Evolutionary conservation across 495 filamentous ascomycete genomes (phyloP).

Genomic region (Xylaria acuta): DNA sequence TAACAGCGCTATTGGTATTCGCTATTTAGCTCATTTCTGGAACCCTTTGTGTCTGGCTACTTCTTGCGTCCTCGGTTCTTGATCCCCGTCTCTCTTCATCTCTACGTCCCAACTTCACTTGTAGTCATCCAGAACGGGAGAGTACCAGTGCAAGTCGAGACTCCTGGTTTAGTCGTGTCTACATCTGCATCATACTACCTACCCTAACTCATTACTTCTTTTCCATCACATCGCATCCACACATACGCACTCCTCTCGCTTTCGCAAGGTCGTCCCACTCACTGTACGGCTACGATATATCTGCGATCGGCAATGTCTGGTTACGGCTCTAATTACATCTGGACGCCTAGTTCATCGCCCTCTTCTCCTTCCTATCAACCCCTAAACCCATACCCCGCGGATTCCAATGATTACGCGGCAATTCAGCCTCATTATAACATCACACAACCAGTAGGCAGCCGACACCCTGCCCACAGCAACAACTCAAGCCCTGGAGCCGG

Average conservation of each 20-base stretch:
- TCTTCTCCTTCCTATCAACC: not conserved
- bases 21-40: too few species aligned
- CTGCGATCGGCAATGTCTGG: not conserved
- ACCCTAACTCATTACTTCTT: not conserved
- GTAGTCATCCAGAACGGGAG: not conserved
- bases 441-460: not conserved
- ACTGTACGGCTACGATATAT: not conserved
- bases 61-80: not conserved
- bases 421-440: not conserved
- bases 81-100: not conserved
- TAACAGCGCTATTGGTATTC: too few species aligned
- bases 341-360: not conserved
- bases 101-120: not conserved
- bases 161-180: not conserved
- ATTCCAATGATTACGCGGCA: not conserved
- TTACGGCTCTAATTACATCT: too few species aligned
- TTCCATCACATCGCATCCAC: not conserved
- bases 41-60: not conserved
- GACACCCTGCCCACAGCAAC: not conserved
- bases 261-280: not conserved
- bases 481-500: not conserved
- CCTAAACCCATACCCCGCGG: not conserved
- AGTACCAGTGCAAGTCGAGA: not conserved
- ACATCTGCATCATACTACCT: not conserved
- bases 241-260: not conserved